Conservation (phyloP, 1,284 basidiomycete genomes). For the Pseudozyma sp. region DNA sequence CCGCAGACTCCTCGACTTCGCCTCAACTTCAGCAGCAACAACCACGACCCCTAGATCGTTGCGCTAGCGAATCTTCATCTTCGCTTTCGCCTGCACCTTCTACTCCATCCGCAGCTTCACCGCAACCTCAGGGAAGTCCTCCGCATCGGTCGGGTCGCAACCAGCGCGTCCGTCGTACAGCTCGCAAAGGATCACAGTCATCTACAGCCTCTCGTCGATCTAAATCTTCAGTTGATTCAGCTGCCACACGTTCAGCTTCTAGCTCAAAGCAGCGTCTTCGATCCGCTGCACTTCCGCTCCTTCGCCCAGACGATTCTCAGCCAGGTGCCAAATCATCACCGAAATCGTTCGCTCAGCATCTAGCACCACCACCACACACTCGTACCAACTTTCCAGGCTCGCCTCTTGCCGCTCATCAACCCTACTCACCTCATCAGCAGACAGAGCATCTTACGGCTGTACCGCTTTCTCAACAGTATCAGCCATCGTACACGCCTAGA, state of each 20-base stretch:
- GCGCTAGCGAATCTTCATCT: constrained; percentile 27
- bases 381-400: constrained; percentile 11
- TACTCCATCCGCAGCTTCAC: constrained; percentile 21
- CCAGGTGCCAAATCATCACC: neutral
- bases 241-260: constrained; percentile 4
- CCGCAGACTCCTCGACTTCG: neutral
- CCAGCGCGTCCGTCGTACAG: neutral
- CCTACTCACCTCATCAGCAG: constrained; percentile 16
- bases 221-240: constrained; percentile 10
- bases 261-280: neutral
- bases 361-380: neutral
- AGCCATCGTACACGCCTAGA: neutral
- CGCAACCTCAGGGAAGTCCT: constrained; percentile 1
- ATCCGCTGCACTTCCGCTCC: neutral
- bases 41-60: constrained; percentile 9
- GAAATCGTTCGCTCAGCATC: neutral
- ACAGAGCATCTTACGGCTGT: constrained; percentile 2
- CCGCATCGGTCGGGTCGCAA: neutral
- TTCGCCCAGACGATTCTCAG: constrained; percentile 3
- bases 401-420: constrained; percentile 17
- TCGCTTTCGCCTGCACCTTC: constrained; percentile 41
- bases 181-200: constrained; percentile 7
- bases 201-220: constrained; percentile 27
- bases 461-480: neutral
- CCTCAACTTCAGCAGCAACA: constrained; percentile 18